phyloP scores from a whole-genome alignment of 805 yeast species.

The Candida sphagnicola region DNA sequence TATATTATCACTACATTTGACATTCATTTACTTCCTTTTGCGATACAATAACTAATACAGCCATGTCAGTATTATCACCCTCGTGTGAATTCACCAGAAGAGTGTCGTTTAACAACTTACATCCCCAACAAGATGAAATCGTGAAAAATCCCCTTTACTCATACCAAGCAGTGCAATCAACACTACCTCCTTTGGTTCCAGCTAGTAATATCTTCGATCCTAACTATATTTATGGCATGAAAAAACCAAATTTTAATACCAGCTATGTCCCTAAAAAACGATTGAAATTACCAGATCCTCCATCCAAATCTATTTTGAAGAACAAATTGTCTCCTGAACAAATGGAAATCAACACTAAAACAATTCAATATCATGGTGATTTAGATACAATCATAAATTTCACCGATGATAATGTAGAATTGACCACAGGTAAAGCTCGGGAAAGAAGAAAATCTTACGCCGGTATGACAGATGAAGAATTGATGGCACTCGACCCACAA shows the following conservation, averaged over 20 bases:
- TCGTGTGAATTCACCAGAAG: slow-evolving; percentile 22
- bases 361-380: slow-evolving; percentile 17
- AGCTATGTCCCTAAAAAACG: slow-evolving; percentile 13
- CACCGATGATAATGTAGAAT: slow-evolving; percentile 1
- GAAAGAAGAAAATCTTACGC: slow-evolving; percentile 42
- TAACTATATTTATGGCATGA: slow-evolving; percentile 18
- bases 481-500: slow-evolving; percentile 52
- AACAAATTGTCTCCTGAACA: slow-evolving; percentile 30
- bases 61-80: slow-evolving; percentile 1
- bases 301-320: slow-evolving; percentile 37
- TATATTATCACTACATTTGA: no score
- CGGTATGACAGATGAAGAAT: slow-evolving; percentile 52
- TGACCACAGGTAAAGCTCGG: slow-evolving; percentile 5
- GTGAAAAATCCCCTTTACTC: neutral
- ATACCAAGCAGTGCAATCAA: slow-evolving; percentile 1
- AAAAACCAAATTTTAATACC: slow-evolving; percentile 10
- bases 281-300: slow-evolving; percentile 23
- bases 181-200: neutral
- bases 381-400: slow-evolving; percentile 5
- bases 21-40: no score
- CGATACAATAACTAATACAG: no score
- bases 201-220: slow-evolving; percentile 9
- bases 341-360: slow-evolving; percentile 12
- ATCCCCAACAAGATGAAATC: slow-evolving; percentile 18
- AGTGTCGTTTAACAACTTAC: slow-evolving; percentile 43